Evolutionary conservation across 2,329 filamentous ascomycete genomes (phyloP), one percentile per base, ranked within the genome.

Genomic region (Tolypocladium guangdongense): DNA sequence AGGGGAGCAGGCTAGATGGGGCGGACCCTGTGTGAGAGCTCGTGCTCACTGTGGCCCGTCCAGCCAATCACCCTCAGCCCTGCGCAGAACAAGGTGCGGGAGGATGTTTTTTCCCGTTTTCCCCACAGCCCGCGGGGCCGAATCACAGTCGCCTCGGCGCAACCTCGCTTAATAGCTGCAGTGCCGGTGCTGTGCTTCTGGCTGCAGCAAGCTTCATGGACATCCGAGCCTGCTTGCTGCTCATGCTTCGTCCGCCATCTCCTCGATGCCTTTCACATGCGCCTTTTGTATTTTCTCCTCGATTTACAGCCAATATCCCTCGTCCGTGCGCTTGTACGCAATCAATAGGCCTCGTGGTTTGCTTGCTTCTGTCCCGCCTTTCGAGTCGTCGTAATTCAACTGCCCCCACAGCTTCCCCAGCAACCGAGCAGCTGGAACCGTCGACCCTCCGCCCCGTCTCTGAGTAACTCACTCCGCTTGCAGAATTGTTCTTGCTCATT

Each of bases 361-460:
- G 22, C 51, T 53, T 53, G 22, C 51, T 51, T 27, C 45, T 49
- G 46, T 53, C n/a, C 33, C 39, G 43, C 43, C 27, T n/a, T 46
- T 46, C 18, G 14, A 24, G 39, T 49, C 49, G 43, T 52, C 27
- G 54, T 52, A 55, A 53, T 55, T 55, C 39, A 54, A 57, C 43
- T 43, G 27, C 27, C 43, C 39, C 43, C 43, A 47, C 43, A 14
- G 46, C 57, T 59, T 60, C 60, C 58, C 55, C 45, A 41, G 57
- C 57, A 60, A 60, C 57, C 53, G 50, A 33, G 48, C 27, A 50
- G 46, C 48, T 50, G 48, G 47, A 55, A 43, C 43, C 50, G 16
- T 46, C 24, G 43, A 11, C 43, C 12, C 24, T 35, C 30, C 37
- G 30, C 48, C 43, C 43, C 18, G 39, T 24, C 22, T 16, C 39